Evolutionary conservation across 2,329 filamentous ascomycete genomes (phyloP).

Genomic region (Pseudogymnoascus sp.): DNA sequence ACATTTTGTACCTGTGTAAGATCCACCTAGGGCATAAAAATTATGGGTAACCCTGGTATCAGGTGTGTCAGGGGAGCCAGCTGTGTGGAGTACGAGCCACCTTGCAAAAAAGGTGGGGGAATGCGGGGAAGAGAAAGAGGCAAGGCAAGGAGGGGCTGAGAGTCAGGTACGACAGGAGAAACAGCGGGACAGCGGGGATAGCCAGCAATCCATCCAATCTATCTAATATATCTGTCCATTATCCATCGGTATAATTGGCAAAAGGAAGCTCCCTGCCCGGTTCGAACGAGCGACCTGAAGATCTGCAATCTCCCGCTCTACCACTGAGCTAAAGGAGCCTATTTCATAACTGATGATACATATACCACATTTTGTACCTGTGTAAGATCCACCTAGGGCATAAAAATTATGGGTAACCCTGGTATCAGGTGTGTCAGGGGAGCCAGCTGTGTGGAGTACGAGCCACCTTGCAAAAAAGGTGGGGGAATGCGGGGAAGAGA

Average conservation of each 20-base stretch:
- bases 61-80: background rate
- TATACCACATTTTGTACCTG: background rate
- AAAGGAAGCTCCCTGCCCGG: conserved; percentile 11
- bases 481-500: conserved; percentile 5
- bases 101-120: conserved; percentile 3
- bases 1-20: background rate
- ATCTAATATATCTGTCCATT: background rate
- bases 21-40: background rate
- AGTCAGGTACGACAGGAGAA: background rate
- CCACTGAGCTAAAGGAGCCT: conserved; percentile 13
- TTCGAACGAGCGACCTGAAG: conserved; percentile 12
- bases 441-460: background rate
- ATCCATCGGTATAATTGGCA: background rate
- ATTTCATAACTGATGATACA: background rate
- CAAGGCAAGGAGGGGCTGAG: background rate
- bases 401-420: background rate
- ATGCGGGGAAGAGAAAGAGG: conserved; percentile 5
- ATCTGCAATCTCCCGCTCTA: conserved; percentile 14
- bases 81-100: background rate
- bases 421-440: background rate
- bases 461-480: conserved; percentile 2
- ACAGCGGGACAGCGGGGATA: background rate
- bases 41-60: background rate
- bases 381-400: background rate
- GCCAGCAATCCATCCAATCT: background rate